Base-by-base conservation (phyloP, 2,329 filamentous ascomycete species). In the Ambrosiella beaveri region DNA sequence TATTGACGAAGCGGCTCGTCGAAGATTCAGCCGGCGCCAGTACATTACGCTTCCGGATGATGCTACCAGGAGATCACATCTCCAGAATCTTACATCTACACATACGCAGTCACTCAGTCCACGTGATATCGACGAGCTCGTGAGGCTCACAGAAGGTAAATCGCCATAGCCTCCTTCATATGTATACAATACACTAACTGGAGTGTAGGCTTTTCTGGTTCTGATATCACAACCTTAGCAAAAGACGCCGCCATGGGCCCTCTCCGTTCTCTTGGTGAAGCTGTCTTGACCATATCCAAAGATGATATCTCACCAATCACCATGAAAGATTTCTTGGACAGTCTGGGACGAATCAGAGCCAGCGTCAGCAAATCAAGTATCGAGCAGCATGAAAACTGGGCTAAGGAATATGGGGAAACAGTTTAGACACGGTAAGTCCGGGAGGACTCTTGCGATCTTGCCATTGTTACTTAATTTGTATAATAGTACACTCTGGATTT, bases 161-260 rank as follows among this genome's bases (percentile, higher is more conserved):
- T 70, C 57, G 13, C 27, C n/a, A 2, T 47, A 6, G 8, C 15
- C 13, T 37, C 15, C 11, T 37, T 49, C n/a, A 41, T 41, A 11
- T 12, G 5, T 57, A 37, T 39, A 39, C 12, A 3, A 35, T 9
- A 8, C 53, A 53, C 55, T 56, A 53, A 51, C 55, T 57, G 52
- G 44, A 35, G 19, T 38, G 11, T 58, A 96, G 90, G 89, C n/a
- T 98, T 95, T 71, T 96, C 89, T 7, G 93, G 93, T 50, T 95
- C 89, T 1, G 93, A 98, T 66, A 95, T 98, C 63, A 97, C 93
- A 19, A 90, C 93, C 1, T 75, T 98, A 7, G 93, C 93, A 7
- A 98, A 98, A 71, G 93, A 98, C 67, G 93, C 93, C 7, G 93
- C 93, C 2, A 98, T 98, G 93, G 91, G 93, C 0, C 93, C 93